A percentile compares a stretch with the other conserved stretches of the same genome.
Evolutionary conservation across 2,329 filamentous ascomycete genomes (phyloP).

Genomic region (Fusarium sororula): DNA sequence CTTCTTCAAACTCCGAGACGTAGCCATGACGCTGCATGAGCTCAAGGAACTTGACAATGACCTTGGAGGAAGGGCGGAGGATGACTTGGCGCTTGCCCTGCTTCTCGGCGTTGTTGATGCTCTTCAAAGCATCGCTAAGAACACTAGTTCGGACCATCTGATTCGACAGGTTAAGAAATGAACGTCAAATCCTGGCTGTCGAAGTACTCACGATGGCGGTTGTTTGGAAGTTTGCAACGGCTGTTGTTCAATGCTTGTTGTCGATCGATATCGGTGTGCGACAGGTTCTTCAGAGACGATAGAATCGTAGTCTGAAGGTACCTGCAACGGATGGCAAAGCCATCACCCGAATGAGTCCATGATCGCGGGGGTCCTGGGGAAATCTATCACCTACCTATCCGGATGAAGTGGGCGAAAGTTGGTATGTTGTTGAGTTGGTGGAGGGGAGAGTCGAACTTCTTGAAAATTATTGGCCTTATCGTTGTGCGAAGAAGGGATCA

Average conservation of each 20-base stretch:
- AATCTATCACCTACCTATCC: not conserved
- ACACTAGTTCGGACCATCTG: not conserved
- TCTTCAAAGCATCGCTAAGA: not conserved
- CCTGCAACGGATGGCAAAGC: not conserved
- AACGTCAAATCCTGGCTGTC: not conserved
- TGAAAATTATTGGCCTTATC: not conserved
- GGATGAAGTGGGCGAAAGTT: not conserved
- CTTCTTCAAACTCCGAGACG: not conserved
- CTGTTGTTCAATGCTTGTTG: not conserved
- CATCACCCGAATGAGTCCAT: not conserved
- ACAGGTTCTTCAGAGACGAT: not conserved
- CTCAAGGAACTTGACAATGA: not conserved
- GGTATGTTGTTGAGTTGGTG: not conserved
- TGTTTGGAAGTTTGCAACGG: not conserved
- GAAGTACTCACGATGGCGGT: not conserved
- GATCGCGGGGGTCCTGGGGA: not conserved
- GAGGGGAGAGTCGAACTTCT: not conserved
- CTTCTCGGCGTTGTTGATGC: not conserved
- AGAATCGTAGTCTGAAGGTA: not conserved
- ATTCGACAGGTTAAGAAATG: not conserved
- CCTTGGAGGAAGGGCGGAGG: not conserved
- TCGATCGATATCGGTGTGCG: not conserved
- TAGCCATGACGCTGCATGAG: not conserved
- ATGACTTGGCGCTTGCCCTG: not conserved
- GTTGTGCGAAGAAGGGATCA: not conserved